Conservation (phyloP, 805 yeast species). For the Saccharomycopsis sp. region DNA sequence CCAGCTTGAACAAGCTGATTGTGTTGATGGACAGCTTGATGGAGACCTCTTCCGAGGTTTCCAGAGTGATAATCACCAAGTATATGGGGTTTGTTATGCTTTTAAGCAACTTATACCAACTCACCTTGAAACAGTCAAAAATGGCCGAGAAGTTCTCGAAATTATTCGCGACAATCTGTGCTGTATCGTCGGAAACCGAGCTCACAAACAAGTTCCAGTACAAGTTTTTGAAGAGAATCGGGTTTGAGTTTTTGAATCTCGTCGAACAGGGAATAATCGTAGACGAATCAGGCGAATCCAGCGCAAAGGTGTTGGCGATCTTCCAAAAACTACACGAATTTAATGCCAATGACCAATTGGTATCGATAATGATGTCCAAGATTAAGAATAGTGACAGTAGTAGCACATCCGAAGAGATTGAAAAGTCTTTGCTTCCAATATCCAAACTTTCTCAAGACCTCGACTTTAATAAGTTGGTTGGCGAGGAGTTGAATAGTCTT, state of each 20-base stretch:
- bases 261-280: neutral
- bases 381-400: neutral
- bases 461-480: conserved; percentile 29
- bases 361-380: neutral
- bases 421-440: conserved; percentile 26
- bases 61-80: conserved; percentile 2
- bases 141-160: conserved; percentile 2
- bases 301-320: conserved; percentile 6
- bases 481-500: conserved; percentile 21
- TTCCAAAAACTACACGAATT: conserved; percentile 13
- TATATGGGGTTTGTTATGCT: conserved; percentile 14
- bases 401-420: neutral
- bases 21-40: conserved; percentile 12
- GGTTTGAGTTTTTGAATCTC: conserved; percentile 16
- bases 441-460: conserved; percentile 27
- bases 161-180: conserved; percentile 10
- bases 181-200: neutral
- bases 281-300: neutral
- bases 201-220: conserved; percentile 12
- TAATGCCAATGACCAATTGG: conserved; percentile 13
- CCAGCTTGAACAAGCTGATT: conserved; percentile 13
- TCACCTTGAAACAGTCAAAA: conserved; percentile 6
- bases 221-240: conserved; percentile 17
- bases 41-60: neutral
- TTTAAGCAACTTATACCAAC: conserved; percentile 16